Percentiles rank a stretch among this genome's conserved stretches.
Evolutionary conservation across 768 basidiomycete genomes (phyloP).

Genomic region (Tulasnella sp.): DNA sequence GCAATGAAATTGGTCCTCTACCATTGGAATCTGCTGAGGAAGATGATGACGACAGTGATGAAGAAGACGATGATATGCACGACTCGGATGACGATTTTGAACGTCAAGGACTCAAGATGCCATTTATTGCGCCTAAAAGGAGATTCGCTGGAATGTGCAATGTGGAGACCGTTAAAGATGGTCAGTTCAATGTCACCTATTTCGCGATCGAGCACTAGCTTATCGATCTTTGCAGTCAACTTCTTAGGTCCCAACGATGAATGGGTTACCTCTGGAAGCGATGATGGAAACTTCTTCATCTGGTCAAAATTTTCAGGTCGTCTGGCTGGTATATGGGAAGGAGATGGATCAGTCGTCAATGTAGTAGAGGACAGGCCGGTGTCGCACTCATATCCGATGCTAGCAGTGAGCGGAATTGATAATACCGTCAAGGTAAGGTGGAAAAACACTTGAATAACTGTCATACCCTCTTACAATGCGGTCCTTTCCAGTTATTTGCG

Average conservation of each 20-base stretch:
- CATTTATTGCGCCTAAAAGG: conserved; percentile 48
- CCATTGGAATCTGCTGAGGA: conserved; percentile 5
- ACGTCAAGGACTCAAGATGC: conserved; percentile 24
- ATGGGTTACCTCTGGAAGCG: conserved; percentile 69
- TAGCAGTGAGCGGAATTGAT: conserved; percentile 85
- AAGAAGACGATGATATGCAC: neutral
- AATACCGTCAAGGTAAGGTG: conserved; percentile 56
- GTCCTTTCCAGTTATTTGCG: conserved; percentile 45
- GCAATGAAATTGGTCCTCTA: too few relatives aligned
- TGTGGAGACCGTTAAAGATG: conserved; percentile 76
- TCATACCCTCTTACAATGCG: neutral
- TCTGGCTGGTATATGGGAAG: conserved; percentile 69
- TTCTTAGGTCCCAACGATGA: conserved; percentile 71
- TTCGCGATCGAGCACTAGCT: too few relatives aligned
- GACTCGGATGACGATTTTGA: conserved; percentile 17
- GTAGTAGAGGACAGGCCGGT: conserved; percentile 67
- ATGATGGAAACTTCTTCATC: conserved; percentile 61
- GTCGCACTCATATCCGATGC: conserved; percentile 43
- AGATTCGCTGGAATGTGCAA: conserved; percentile 63
- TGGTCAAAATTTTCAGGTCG: conserved; percentile 60
- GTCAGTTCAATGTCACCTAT: conserved; percentile 35
- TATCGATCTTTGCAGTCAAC: conserved; percentile 41
- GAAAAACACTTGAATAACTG: neutral
- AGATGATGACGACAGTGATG: conserved; percentile 14
- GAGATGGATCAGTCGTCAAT: conserved; percentile 70